Evolutionary conservation across 202 grass and related monocot species (phyloP).

Genomic region (Dendrocalamus latiflorus): DNA sequence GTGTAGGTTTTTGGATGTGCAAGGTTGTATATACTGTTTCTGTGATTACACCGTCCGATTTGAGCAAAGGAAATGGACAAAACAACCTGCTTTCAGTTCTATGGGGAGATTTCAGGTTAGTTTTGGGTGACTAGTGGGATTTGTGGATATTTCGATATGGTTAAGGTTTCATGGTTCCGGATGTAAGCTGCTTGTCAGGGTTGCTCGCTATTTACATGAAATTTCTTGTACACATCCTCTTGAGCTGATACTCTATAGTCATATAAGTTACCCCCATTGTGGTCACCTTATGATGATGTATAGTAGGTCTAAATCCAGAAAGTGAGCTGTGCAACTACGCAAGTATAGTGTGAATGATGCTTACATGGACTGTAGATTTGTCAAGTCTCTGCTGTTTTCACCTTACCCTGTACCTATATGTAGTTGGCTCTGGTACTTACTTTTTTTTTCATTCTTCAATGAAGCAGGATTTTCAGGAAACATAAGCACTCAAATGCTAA

Average conservation of each 20-base stretch:
- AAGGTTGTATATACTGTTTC: too few relatives aligned
- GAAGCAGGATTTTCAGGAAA: conserved; percentile 68
- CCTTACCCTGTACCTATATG: background rate
- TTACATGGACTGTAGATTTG: background rate
- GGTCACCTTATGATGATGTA: background rate
- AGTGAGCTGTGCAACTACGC: background rate
- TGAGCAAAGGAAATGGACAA: too few relatives aligned
- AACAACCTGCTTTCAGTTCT: too few relatives aligned
- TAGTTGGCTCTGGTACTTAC: background rate
- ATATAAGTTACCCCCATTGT: background rate
- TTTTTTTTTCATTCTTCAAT: background rate
- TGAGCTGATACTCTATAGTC: background rate
- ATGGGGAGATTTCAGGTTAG: too few relatives aligned
- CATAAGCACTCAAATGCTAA: too few relatives aligned
- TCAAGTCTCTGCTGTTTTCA: background rate
- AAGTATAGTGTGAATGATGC: background rate
- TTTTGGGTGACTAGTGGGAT: background rate
- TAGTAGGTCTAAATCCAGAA: background rate
- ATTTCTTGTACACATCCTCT: background rate
- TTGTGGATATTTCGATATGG: background rate
- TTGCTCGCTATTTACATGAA: background rate
- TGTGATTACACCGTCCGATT: too few relatives aligned
- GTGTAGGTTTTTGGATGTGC: too few relatives aligned
- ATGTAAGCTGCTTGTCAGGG: background rate
- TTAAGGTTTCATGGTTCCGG: background rate